These are phyloP conservation scores for Dysphania ambrosioides DNA, from an alignment of 148 eudicot genomes.

Conservation along the genomic window DNA sequence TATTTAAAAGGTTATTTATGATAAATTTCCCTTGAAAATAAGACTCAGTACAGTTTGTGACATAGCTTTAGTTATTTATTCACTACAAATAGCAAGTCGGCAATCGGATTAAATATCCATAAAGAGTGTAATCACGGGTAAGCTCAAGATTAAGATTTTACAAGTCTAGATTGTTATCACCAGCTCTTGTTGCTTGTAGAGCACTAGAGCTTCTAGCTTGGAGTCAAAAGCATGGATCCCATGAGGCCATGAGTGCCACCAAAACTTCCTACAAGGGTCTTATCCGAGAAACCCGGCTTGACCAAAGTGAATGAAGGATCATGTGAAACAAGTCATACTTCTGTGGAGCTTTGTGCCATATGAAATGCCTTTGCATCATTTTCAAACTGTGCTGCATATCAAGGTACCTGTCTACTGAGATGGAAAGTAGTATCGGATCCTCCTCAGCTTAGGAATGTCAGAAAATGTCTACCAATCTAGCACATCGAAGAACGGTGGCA, in stretches of 20 bases:
- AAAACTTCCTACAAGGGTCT: not conserved
- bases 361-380: conserved; percentile 51
- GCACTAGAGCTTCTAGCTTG: not conserved
- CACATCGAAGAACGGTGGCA: conserved; percentile 67
- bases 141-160: not conserved
- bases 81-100: not conserved
- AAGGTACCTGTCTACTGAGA: conserved; percentile 53
- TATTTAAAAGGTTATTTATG: too few relatives aligned
- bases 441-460: conserved; percentile 52
- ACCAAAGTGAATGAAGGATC: conserved; percentile 26
- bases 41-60: too few relatives aligned
- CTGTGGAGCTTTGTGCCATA: conserved; percentile 56
- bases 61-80: too few relatives aligned
- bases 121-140: not conserved
- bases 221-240: not conserved
- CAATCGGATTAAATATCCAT: not conserved
- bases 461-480: conserved; percentile 62
- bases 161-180: not conserved
- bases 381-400: conserved; percentile 50
- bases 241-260: not conserved
- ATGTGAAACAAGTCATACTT: conserved; percentile 75
- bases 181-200: not conserved
- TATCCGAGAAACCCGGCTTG: not conserved
- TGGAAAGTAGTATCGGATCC: conserved; percentile 52
- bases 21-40: too few relatives aligned